Conservation (phyloP, 2,329 filamentous ascomycete genomes). For the Pseudogymnoascus sp. region DNA sequence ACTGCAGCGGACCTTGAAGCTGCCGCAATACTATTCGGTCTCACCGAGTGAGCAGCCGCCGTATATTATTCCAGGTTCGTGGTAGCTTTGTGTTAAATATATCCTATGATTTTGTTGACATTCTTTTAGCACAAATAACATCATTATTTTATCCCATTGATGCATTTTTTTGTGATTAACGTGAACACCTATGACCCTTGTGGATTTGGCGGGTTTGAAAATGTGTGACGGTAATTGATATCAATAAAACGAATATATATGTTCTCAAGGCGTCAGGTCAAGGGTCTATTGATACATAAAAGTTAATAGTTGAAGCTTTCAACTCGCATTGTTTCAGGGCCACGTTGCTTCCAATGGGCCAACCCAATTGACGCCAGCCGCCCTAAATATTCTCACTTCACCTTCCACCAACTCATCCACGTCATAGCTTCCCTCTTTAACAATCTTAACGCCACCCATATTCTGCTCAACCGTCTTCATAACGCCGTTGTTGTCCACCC, state of each 20-base stretch:
- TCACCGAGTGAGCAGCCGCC: background rate
- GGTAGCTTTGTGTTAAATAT: background rate
- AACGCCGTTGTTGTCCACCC: conserved; percentile 21
- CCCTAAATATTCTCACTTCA: conserved; percentile 26
- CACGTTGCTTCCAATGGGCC: conserved; percentile 23
- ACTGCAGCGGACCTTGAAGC: background rate
- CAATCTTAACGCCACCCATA: conserved; percentile 24
- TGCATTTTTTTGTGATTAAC: background rate
- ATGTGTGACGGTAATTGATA: background rate
- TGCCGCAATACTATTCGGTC: background rate
- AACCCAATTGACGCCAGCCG: conserved; percentile 24
- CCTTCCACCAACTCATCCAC: conserved; percentile 25
- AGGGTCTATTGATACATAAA: background rate
- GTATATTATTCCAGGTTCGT: background rate
- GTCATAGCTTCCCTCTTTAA: conserved; percentile 24
- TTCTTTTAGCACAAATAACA: background rate
- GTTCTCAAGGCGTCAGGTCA: background rate
- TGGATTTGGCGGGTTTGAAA: background rate
- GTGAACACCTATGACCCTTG: background rate
- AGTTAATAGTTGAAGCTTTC: background rate
- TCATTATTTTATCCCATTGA: background rate
- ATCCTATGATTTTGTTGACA: background rate
- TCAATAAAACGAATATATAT: background rate
- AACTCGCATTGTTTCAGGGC: conserved; percentile 10
- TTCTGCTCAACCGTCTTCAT: conserved; percentile 29